Percentiles rank a stretch among this genome's conserved stretches.
Evolutionary conservation across 192 early-diverging fungal genomes (phyloP).

Genomic region (Entomortierella parvispora): DNA sequence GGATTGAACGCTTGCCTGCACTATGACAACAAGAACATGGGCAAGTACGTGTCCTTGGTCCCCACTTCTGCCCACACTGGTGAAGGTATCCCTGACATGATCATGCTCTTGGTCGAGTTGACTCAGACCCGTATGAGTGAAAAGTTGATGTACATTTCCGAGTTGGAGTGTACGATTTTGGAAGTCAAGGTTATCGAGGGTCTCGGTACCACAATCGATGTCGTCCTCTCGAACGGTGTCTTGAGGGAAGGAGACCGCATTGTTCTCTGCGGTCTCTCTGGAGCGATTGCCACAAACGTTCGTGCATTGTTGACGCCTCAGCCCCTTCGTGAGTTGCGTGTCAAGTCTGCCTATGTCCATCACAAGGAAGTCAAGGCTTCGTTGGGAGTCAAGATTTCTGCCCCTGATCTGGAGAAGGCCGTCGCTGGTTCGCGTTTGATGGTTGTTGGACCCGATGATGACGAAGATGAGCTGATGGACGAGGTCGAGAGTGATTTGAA

Average conservation of each 20-base stretch:
- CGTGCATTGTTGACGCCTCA: conserved; percentile 99
- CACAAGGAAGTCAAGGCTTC: conserved; percentile 98
- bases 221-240: conserved; percentile 94
- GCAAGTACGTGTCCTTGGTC: conserved; percentile 94
- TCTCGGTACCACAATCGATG: conserved; percentile 97
- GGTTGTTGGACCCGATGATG: conserved; percentile 94
- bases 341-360: conserved; percentile 96
- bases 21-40: conserved; percentile 96
- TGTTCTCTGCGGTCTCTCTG: conserved; percentile 93
- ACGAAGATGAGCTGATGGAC: conserved; percentile 94
- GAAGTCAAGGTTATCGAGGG: conserved; percentile 99
- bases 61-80: conserved; percentile 98
- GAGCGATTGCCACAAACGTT: conserved; percentile 93
- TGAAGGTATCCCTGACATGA: conserved; percentile 98
- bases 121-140: conserved; percentile 96
- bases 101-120: conserved; percentile 89
- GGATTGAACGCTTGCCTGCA: conserved; percentile 93
- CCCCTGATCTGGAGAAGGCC: conserved; percentile 93
- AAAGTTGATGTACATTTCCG: conserved; percentile 94
- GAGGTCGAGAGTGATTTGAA: conserved; percentile 94
- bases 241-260: conserved; percentile 96
- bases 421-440: conserved; percentile 96
- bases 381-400: conserved; percentile 95
- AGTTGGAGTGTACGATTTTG: conserved; percentile 96
- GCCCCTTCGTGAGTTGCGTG: conserved; percentile 95